phyloP scores from a whole-genome alignment of 2,329 filamentous ascomycete species.

The Dactylonectria estremocensis region DNA sequence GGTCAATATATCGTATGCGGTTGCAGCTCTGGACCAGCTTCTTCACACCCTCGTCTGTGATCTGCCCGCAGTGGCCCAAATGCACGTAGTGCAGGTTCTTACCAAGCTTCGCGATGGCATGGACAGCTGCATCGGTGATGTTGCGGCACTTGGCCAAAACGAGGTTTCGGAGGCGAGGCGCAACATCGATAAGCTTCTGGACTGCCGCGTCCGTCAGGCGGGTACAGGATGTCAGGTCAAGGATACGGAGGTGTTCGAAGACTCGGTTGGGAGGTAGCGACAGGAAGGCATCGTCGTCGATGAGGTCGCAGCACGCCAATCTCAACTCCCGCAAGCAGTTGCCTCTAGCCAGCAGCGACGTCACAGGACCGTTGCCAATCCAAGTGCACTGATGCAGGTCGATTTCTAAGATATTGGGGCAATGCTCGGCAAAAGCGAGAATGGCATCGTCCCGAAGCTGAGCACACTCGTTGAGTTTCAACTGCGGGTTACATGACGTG shows the following conservation, averaged over 20 bases:
- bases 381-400: conserved; percentile 89
- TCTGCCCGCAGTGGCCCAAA: conserved; percentile 90
- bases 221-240: conserved; percentile 92
- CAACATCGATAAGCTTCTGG: conserved; percentile 87
- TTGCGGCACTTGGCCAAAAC: conserved; percentile 95
- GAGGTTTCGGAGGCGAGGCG: conserved; percentile 90
- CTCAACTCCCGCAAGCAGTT: conserved; percentile 91
- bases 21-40: conserved; percentile 89
- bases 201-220: conserved; percentile 90
- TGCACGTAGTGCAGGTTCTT: conserved; percentile 99
- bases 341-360: conserved; percentile 82
- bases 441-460: conserved; percentile 88
- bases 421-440: conserved; percentile 87
- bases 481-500: conserved; percentile 60
- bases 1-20: conserved; percentile 95
- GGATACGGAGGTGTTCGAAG: conserved; percentile 91
- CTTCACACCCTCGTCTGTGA: conserved; percentile 91
- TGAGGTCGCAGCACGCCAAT: conserved; percentile 85
- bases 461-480: conserved; percentile 95
- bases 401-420: conserved; percentile 95
- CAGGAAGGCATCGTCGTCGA: conserved; percentile 92
- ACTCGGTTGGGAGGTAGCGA: conserved; percentile 77
- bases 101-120: conserved; percentile 88
- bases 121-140: conserved; percentile 90
- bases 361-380: conserved; percentile 88